phyloP scores from a whole-genome alignment of 768 basidiomycete species.

The Tulasnella sp. region DNA sequence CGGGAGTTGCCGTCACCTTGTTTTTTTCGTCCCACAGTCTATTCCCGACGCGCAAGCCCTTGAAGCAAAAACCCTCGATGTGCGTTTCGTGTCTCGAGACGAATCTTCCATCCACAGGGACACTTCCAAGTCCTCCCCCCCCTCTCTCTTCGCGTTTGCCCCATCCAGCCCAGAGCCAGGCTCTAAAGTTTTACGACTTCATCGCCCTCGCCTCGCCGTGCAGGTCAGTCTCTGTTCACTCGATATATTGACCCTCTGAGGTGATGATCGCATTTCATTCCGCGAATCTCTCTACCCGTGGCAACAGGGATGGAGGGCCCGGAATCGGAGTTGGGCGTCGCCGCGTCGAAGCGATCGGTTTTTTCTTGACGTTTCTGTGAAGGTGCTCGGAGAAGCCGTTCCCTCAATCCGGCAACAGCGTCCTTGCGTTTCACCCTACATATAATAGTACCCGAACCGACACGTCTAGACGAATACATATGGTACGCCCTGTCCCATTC shows the following conservation, averaged over 20 bases:
- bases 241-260: background rate
- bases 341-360: background rate
- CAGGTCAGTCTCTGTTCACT: background rate
- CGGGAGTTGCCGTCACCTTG: background rate
- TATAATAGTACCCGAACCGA: background rate
- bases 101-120: background rate
- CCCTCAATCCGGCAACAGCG: background rate
- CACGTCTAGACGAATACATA: background rate
- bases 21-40: background rate
- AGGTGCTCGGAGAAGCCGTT: background rate
- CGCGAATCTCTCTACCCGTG: background rate
- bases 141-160: background rate
- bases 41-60: background rate
- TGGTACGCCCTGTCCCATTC: too few species aligned
- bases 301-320: background rate
- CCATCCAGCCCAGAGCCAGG: background rate
- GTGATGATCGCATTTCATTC: background rate
- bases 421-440: background rate
- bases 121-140: background rate
- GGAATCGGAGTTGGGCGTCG: background rate
- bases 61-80: background rate
- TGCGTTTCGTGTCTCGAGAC: background rate
- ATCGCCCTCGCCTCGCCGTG: background rate
- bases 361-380: slow-evolving; percentile 9
- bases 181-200: background rate